Percentiles rank a stretch among this genome's conserved stretches.
phyloP scores from a whole-genome alignment of 1,284 basidiomycete species.

The Schizophyllum amplum region DNA sequence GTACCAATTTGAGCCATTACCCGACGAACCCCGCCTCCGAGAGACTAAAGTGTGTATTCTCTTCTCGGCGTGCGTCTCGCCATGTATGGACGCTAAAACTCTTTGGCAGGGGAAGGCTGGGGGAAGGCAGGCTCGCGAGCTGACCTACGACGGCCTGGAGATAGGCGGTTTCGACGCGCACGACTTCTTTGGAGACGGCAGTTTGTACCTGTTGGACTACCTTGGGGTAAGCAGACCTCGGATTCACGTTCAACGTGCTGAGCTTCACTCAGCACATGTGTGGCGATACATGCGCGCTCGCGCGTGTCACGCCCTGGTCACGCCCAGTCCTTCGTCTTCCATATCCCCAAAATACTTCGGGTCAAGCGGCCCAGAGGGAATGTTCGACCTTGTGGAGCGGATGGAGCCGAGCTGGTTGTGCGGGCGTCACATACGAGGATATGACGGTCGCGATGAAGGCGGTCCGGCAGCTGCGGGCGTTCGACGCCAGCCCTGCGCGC shows the following conservation, averaged over 20 bases:
- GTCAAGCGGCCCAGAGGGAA: too few species aligned
- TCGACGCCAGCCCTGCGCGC: slow-evolving; percentile 6
- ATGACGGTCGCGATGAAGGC: background rate
- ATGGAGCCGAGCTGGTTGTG: too few species aligned
- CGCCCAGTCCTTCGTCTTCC: too few species aligned
- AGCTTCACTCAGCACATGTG: background rate
- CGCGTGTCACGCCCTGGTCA: background rate
- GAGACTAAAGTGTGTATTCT: too few species aligned
- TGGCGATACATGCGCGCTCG: background rate
- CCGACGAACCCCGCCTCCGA: slow-evolving; percentile 5
- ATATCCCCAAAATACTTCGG: too few species aligned
- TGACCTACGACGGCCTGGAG: slow-evolving; percentile 9
- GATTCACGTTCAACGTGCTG: background rate
- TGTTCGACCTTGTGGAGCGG: background rate
- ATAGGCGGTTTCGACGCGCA: slow-evolving; percentile 14
- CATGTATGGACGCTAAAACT: slow-evolving; percentile 9
- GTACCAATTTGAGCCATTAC: slow-evolving; percentile 2
- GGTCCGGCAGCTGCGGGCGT: slow-evolving; percentile 2
- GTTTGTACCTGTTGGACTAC: slow-evolving; percentile 17
- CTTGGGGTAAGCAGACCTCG: slow-evolving; percentile 12
- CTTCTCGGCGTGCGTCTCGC: too few species aligned
- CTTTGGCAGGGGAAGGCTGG: slow-evolving; percentile 1
- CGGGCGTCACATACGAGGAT: background rate
- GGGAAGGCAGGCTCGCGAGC: slow-evolving; percentile 3
- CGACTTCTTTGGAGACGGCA: slow-evolving; percentile 18